phyloP scores from a whole-genome alignment of 2,329 filamentous ascomycete species.

The Penicillium sp. region DNA sequence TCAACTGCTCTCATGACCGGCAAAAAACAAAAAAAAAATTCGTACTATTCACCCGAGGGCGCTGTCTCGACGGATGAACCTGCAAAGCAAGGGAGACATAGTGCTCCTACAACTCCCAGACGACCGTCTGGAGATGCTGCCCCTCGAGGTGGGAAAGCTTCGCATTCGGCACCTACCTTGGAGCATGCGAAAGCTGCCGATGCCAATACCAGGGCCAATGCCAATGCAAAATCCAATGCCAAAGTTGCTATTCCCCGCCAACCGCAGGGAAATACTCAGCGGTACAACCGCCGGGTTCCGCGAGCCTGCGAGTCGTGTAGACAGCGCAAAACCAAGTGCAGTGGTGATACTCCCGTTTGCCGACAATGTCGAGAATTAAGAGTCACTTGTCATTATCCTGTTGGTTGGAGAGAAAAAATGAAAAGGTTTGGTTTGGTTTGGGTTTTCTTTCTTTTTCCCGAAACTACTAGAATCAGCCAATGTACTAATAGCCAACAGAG shows the following conservation, averaged over 20 bases:
- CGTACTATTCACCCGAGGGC: constrained; percentile 7
- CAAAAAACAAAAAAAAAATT: constrained; percentile 6
- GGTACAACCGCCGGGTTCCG: constrained; percentile 21
- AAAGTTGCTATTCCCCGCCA: constrained; percentile 33
- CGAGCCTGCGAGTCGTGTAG: constrained; percentile 38
- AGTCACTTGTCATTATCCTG: constrained; percentile 32
- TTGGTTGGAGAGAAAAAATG: constrained; percentile 35
- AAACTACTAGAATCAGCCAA: background rate
- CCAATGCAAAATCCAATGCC: constrained; percentile 8
- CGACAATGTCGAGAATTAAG: constrained; percentile 33
- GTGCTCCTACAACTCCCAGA: constrained; percentile 14
- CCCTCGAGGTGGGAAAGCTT: constrained; percentile 1
- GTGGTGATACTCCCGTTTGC: constrained; percentile 34
- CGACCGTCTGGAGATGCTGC: constrained; percentile 3
- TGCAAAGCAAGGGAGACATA: constrained; percentile 10
- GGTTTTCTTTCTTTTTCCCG: background rate
- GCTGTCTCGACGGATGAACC: constrained; percentile 5
- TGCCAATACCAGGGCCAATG: constrained; percentile 10
- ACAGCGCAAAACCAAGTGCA: constrained; percentile 40
- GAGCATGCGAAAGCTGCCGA: background rate
- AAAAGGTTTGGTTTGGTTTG: constrained; percentile 33
- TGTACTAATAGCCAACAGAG: constrained; percentile 19
- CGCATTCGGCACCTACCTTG: constrained; percentile 8
- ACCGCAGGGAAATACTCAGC: constrained; percentile 20
- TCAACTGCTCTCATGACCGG: constrained; percentile 14